A percentile compares a stretch with the other conserved stretches of the same genome.
Evolutionary conservation across 768 basidiomycete genomes (phyloP).

Genomic region (Obba rivulosa): DNA sequence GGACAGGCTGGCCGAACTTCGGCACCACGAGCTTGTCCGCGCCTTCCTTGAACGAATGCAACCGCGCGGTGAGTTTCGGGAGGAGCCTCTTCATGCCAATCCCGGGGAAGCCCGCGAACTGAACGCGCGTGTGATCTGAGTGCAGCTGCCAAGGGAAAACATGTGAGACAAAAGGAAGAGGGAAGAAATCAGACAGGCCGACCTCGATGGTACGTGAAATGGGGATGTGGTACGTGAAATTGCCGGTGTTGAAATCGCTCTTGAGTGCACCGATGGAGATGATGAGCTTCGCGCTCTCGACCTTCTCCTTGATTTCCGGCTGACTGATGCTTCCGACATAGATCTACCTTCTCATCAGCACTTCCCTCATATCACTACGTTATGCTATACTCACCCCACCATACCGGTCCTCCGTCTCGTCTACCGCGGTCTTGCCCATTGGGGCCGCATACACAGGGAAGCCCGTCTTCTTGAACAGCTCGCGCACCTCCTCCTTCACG

Average conservation of each 20-base stretch:
- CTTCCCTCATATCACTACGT: not conserved
- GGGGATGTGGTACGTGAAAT: constrained; percentile 74
- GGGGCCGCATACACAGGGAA: constrained; percentile 73
- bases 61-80: constrained; percentile 58
- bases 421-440: constrained; percentile 79
- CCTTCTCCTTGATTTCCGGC: constrained; percentile 60
- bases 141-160: constrained; percentile 49
- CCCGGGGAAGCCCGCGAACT: constrained; percentile 55
- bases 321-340: constrained; percentile 70
- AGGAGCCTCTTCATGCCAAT: constrained; percentile 78
- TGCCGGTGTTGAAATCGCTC: constrained; percentile 86
- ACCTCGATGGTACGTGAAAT: constrained; percentile 60
- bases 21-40: constrained; percentile 45
- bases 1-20: constrained; percentile 33
- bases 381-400: constrained; percentile 73
- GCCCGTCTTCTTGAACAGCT: constrained; percentile 57
- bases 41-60: constrained; percentile 35
- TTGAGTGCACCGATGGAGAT: constrained; percentile 67
- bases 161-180: not conserved
- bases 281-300: constrained; percentile 73
- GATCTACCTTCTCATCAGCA: constrained; percentile 38
- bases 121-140: constrained; percentile 64
- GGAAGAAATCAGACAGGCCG: not conserved
- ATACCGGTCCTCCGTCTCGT: constrained; percentile 66
- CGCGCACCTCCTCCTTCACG: constrained; percentile 53